These are phyloP conservation scores for Rubia peregrina DNA, from an alignment of 305 asterid species.

Conservation along the genomic window DNA sequence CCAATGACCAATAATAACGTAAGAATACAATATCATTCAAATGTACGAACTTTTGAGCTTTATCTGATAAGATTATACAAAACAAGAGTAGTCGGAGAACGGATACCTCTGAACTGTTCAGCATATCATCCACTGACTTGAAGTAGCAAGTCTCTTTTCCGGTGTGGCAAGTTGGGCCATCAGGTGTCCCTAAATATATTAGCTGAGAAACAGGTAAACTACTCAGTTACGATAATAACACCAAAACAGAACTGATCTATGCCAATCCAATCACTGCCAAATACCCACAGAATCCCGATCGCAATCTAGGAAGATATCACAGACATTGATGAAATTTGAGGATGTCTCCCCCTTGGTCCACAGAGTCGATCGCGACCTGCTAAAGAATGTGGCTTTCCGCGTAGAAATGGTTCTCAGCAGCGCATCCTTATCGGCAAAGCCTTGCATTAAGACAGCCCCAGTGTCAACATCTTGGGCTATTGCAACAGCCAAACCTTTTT, in stretches of 20 bases:
- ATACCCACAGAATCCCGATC: constrained; percentile 81
- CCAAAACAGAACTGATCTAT: neutral
- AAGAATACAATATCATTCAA: neutral
- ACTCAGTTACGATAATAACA: neutral
- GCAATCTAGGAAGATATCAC: constrained; percentile 74
- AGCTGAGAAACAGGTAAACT: constrained; percentile 33
- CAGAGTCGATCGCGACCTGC: constrained; percentile 75
- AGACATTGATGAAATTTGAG: constrained; percentile 72
- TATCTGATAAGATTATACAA: neutral
- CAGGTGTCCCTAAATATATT: constrained; percentile 76
- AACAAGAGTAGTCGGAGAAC: neutral
- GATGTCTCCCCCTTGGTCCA: constrained; percentile 99
- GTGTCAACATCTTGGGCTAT: constrained; percentile 90
- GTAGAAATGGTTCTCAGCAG: constrained; percentile 59
- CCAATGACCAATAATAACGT: neutral
- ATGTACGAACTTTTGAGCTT: neutral
- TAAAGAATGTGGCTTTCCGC: constrained; percentile 74
- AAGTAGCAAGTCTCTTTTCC: constrained; percentile 86
- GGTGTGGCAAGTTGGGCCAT: constrained; percentile 94
- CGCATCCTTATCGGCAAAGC: constrained; percentile 72
- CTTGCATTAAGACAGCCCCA: constrained; percentile 89
- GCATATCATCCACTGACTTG: constrained; percentile 40
- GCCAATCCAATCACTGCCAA: neutral
- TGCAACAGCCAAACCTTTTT: constrained; percentile 89
- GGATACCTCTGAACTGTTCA: constrained; percentile 39